Conservation (phyloP, 768 basidiomycete species). For the Cyclocybe cylindracea region DNA sequence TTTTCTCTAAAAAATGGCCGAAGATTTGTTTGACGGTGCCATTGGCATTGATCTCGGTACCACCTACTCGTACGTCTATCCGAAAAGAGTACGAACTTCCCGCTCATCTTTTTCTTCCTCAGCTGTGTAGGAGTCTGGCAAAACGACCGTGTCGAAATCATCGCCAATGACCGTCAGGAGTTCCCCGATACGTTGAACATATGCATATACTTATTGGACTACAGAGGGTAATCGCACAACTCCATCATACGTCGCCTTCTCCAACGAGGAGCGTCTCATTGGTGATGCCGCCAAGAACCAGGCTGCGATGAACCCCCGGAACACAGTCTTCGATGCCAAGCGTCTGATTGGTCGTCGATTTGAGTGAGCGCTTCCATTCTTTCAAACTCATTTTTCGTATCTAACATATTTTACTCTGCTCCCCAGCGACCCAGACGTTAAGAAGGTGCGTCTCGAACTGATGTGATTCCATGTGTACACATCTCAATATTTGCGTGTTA, state of each 20-base stretch:
- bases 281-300: constrained; percentile 99
- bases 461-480: constrained; percentile 12
- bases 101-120: constrained; percentile 19
- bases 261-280: constrained; percentile 93
- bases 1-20: constrained; percentile 64
- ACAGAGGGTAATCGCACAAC: constrained; percentile 98
- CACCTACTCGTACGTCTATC: constrained; percentile 81
- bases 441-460: constrained; percentile 56
- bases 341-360: constrained; percentile 97
- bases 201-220: constrained; percentile 9
- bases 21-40: constrained; percentile 94
- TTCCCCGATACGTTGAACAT: background rate
- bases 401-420: constrained; percentile 2
- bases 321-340: constrained; percentile 99
- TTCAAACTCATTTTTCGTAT: background rate
- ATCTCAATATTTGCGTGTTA: constrained; percentile 11
- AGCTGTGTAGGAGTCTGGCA: constrained; percentile 99
- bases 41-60: constrained; percentile 97
- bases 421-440: constrained; percentile 85
- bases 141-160: constrained; percentile 99
- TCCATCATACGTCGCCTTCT: constrained; percentile 99
- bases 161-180: constrained; percentile 89
- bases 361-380: constrained; percentile 57
- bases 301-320: constrained; percentile 99
- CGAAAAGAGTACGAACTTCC: background rate